Conservation (phyloP, 1,284 basidiomycete species). For the Ganoderma meredithae region DNA sequence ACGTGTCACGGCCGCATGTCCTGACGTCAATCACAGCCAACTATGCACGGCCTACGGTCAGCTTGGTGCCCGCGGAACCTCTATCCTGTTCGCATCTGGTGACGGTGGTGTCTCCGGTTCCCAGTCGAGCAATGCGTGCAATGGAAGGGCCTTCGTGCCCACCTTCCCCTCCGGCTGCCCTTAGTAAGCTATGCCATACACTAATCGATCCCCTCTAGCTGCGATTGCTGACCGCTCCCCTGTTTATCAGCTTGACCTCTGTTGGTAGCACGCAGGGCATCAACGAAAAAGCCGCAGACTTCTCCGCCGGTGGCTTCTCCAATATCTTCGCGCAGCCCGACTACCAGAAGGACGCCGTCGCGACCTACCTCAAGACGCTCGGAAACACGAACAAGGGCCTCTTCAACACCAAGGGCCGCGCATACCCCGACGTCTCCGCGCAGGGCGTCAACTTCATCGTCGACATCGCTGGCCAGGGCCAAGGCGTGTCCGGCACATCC, state of each 20-base stretch:
- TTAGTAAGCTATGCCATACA: conserved; percentile 39
- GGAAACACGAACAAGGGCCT: conserved; percentile 58
- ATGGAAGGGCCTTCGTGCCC: conserved; percentile 61
- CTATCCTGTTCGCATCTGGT: conserved; percentile 70
- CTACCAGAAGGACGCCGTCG: conserved; percentile 57
- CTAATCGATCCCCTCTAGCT: conserved; percentile 48
- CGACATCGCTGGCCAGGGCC: conserved; percentile 51
- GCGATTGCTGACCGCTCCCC: conserved; percentile 36
- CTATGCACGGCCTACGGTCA: conserved; percentile 43
- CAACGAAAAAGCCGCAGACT: conserved; percentile 58
- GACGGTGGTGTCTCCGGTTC: conserved; percentile 68
- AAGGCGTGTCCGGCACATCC: conserved; percentile 61
- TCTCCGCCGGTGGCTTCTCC: conserved; percentile 73
- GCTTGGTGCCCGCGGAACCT: conserved; percentile 66
- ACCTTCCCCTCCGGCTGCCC: conserved; percentile 71
- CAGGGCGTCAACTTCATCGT: conserved; percentile 57
- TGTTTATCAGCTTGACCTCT: conserved; percentile 66
- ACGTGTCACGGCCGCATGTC: not conserved
- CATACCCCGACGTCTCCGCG: conserved; percentile 22
- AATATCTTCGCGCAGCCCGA: conserved; percentile 62
- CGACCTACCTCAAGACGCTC: conserved; percentile 50
- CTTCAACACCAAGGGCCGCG: conserved; percentile 54
- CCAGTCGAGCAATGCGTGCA: conserved; percentile 56
- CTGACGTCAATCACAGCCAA: conserved; percentile 17
- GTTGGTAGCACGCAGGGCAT: conserved; percentile 62